Conservation (phyloP, 106 monocot species). For the Chionographis japonica region DNA sequence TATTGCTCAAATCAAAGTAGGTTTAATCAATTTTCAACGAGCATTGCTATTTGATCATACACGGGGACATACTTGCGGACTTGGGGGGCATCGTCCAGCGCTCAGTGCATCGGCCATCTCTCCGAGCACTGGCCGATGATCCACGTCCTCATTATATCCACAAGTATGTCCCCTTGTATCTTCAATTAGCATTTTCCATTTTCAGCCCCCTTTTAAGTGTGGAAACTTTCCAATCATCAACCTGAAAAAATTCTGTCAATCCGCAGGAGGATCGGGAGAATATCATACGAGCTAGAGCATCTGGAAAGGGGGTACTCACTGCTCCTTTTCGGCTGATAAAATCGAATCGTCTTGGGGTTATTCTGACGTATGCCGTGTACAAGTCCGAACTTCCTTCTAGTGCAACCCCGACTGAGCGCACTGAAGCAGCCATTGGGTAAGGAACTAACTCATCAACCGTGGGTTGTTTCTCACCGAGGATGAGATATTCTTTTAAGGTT, state of each 20-base stretch:
- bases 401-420: conserved; percentile 59
- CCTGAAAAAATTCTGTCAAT: conserved; percentile 5
- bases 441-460: background rate
- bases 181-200: too few relatives aligned
- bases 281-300: conserved; percentile 75
- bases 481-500: background rate
- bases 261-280: conserved; percentile 92
- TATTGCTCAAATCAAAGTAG: too few relatives aligned
- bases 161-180: too few relatives aligned
- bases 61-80: too few relatives aligned
- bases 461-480: background rate
- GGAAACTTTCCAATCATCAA: background rate
- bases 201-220: too few relatives aligned
- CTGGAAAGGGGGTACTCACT: conserved; percentile 90
- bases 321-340: conserved; percentile 81
- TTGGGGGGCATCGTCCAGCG: too few relatives aligned
- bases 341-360: conserved; percentile 89
- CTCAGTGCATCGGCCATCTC: too few relatives aligned
- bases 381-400: conserved; percentile 72
- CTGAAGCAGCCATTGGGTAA: conserved; percentile 84
- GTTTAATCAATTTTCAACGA: too few relatives aligned
- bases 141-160: too few relatives aligned
- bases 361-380: conserved; percentile 89
- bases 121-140: too few relatives aligned
- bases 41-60: too few relatives aligned